Percentiles rank a stretch among this genome's conserved stretches.
Evolutionary conservation across 2,329 filamentous ascomycete species (phyloP).

Genomic region (Dothideomycetes sp.): DNA sequence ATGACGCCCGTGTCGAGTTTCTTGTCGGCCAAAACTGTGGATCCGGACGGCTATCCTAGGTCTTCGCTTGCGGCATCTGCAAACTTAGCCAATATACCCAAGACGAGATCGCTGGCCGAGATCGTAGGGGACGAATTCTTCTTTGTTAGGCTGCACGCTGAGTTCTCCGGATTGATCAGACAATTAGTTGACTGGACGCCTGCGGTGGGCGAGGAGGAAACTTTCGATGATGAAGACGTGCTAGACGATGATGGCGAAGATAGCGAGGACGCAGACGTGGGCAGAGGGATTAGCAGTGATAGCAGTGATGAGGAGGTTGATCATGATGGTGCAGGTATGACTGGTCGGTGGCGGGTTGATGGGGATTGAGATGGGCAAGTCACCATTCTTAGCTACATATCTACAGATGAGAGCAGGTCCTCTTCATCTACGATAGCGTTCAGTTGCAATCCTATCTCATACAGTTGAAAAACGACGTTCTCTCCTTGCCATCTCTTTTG

Average conservation of each 20-base stretch:
- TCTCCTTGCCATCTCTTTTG: too few species aligned
- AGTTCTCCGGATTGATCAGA: conserved; percentile 7
- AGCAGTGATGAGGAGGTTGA: not conserved
- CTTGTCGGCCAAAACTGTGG: conserved; percentile 7
- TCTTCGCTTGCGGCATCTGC: conserved; percentile 3
- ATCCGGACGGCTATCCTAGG: conserved; percentile 8
- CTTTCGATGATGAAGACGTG: not conserved
- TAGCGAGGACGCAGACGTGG: not conserved
- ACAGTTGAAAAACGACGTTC: too few species aligned
- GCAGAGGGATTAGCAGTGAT: conserved; percentile 1
- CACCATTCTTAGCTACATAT: too few species aligned
- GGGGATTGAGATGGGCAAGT: too few species aligned
- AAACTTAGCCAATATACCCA: conserved; percentile 4
- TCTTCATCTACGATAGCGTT: too few species aligned
- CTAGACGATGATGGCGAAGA: not conserved
- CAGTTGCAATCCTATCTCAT: too few species aligned
- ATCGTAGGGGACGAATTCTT: conserved; percentile 6
- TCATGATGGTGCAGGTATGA: not conserved
- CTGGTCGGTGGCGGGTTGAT: not conserved
- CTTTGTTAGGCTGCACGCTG: conserved; percentile 7
- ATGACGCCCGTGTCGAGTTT: conserved; percentile 8
- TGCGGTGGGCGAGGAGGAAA: not conserved
- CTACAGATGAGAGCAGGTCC: too few species aligned
- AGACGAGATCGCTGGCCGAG: conserved; percentile 4
- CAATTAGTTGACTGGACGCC: conserved; percentile 3